These are phyloP conservation scores for Wallacemonas collosoma DNA, from an alignment of 208 protist genomes.

Conservation along the genomic window DNA sequence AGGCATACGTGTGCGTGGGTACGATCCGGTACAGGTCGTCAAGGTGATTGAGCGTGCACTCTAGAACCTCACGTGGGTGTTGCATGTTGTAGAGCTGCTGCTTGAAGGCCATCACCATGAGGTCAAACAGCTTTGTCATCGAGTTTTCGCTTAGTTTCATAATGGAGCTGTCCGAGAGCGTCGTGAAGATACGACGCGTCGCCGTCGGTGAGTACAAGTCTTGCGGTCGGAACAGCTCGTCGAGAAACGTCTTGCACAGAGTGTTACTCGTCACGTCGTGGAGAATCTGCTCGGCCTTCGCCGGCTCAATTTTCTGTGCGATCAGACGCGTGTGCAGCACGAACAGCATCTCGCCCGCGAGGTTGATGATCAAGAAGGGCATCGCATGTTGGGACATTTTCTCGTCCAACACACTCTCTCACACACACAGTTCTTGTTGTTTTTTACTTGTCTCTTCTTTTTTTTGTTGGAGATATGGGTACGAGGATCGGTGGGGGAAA, in stretches of 20 bases:
- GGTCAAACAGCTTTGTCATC: conserved; percentile 93
- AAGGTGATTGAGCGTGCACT: conserved; percentile 89
- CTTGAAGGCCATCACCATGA: conserved; percentile 94
- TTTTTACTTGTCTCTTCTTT: neutral
- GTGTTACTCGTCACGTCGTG: conserved; percentile 79
- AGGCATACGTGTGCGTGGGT: conserved; percentile 12
- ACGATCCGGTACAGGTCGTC: conserved; percentile 55
- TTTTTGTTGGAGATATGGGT: neutral
- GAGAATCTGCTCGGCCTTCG: conserved; percentile 55
- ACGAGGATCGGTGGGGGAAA: neutral
- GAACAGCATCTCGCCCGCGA: conserved; percentile 94
- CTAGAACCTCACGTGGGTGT: conserved; percentile 84
- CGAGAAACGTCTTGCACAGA: conserved; percentile 75
- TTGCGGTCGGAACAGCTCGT: conserved; percentile 87
- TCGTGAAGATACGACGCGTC: conserved; percentile 75
- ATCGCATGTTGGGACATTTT: conserved; percentile 72
- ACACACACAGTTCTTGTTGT: too few species aligned
- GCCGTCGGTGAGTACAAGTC: conserved; percentile 62
- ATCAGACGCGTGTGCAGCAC: conserved; percentile 88
- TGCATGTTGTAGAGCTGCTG: conserved; percentile 79
- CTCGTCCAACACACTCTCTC: neutral
- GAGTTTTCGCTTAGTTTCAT: conserved; percentile 86
- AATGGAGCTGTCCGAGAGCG: conserved; percentile 79
- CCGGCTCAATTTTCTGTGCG: conserved; percentile 70
- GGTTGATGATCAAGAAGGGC: conserved; percentile 91